Conservation (phyloP, 768 basidiomycete species). For the Boletus coccyginus region DNA sequence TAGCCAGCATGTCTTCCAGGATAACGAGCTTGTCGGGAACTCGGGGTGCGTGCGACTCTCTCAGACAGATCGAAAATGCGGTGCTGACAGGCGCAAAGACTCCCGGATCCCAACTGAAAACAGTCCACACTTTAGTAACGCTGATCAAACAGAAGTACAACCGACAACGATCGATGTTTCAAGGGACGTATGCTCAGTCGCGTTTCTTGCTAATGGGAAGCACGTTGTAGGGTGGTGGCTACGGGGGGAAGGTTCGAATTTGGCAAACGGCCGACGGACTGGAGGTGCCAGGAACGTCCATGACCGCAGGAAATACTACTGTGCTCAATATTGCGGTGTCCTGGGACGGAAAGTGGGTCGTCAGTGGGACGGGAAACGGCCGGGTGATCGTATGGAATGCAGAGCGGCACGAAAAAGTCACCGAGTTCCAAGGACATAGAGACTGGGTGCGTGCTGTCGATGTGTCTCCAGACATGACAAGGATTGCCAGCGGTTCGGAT, state of each 20-base stretch:
- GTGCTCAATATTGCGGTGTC: constrained; percentile 6
- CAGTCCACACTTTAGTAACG: background rate
- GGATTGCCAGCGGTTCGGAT: constrained; percentile 10
- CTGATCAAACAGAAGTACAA: background rate
- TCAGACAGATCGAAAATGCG: background rate
- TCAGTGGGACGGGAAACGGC: constrained; percentile 1
- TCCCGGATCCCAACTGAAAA: background rate
- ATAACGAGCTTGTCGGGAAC: background rate
- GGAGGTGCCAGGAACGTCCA: background rate
- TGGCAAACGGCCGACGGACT: constrained; percentile 3
- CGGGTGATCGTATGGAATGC: constrained; percentile 10
- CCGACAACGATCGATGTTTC: background rate
- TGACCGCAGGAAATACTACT: constrained; percentile 3
- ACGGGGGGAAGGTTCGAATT: constrained; percentile 4
- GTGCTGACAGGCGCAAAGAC: background rate
- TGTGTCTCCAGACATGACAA: constrained; percentile 10
- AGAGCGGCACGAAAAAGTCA: constrained; percentile 1
- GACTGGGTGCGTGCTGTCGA: constrained; percentile 17
- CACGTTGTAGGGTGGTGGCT: constrained; percentile 9
- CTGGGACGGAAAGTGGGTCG: constrained; percentile 10
- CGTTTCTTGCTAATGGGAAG: constrained; percentile 3
- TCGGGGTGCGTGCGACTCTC: background rate
- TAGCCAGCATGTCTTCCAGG: background rate
- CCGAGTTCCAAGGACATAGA: constrained; percentile 5
- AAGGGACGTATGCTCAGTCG: constrained; percentile 10